A percentile compares a stretch with the other conserved stretches of the same genome.
Evolutionary conservation across 768 basidiomycete species (phyloP).

Genomic region (Boletus eberwhitei): DNA sequence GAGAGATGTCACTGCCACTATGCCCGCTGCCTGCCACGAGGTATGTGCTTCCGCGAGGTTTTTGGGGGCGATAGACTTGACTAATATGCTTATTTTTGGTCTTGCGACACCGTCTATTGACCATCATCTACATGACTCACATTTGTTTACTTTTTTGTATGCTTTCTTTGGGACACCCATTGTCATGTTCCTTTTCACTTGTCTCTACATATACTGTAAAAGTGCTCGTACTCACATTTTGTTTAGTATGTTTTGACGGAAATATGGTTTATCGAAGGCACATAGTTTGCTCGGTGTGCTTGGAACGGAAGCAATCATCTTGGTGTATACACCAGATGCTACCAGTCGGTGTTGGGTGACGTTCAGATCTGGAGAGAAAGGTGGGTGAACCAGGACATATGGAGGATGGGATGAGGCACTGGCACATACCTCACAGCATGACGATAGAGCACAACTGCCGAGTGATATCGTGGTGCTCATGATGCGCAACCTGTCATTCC

Average conservation of each 20-base stretch:
- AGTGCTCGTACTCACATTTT: constrained; percentile 1
- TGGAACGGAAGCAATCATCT: constrained; percentile 45
- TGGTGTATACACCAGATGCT: constrained; percentile 50
- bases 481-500: constrained; percentile 49
- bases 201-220: too few species aligned
- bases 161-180: too few species aligned
- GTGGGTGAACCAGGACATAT: background rate
- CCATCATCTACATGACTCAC: too few species aligned
- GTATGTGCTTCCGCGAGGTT: too few species aligned
- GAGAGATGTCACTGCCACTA: too few species aligned
- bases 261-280: constrained; percentile 7
- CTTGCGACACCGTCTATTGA: too few species aligned
- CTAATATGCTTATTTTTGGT: too few species aligned
- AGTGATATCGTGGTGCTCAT: constrained; percentile 50
- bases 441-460: constrained; percentile 45
- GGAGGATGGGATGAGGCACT: background rate
- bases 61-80: too few species aligned
- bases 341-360: constrained; percentile 48
- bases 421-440: constrained; percentile 45
- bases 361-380: constrained; percentile 51
- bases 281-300: constrained; percentile 14
- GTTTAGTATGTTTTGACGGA: constrained; percentile 1
- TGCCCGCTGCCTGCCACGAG: too few species aligned
- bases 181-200: too few species aligned
- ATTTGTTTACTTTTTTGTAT: too few species aligned